Evolutionary conservation across 2,329 filamentous ascomycete genomes (phyloP).

Genomic region (Nigrospora oryzae): DNA sequence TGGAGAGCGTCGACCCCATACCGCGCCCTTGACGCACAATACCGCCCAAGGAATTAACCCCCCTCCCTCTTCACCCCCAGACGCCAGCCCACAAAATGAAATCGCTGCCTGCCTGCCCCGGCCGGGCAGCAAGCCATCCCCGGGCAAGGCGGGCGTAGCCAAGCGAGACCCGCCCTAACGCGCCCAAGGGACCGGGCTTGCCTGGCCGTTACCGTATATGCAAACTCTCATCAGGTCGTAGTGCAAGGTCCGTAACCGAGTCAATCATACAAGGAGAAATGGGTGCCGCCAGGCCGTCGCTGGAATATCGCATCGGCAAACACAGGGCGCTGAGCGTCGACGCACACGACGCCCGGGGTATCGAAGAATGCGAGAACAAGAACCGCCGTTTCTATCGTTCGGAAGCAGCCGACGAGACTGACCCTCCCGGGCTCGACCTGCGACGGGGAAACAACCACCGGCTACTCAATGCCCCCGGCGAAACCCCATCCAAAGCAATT

Average conservation of each 20-base stretch:
- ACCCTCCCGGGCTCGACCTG: neutral
- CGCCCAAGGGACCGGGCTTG: constrained; percentile 6
- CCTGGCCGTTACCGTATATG: constrained; percentile 7
- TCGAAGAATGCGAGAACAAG: neutral
- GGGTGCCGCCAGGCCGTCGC: neutral
- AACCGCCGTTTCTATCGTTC: neutral
- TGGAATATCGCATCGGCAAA: neutral
- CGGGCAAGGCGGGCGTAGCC: too few relatives aligned
- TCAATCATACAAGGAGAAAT: constrained; percentile 7
- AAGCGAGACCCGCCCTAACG: constrained; percentile 8
- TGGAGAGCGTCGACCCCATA: neutral
- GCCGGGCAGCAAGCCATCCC: constrained; percentile 2
- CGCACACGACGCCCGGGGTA: neutral
- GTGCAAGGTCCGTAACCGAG: constrained; percentile 7
- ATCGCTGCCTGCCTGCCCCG: constrained; percentile 4
- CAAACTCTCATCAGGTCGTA: constrained; percentile 11
- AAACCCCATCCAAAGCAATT: neutral
- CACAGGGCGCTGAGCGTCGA: neutral
- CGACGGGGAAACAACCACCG: neutral
- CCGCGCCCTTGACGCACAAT: too few relatives aligned
- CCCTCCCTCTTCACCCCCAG: too few relatives aligned
- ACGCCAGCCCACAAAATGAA: neutral
- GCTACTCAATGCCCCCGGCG: neutral
- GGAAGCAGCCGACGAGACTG: neutral
- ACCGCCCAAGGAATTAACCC: too few relatives aligned